A percentile compares a stretch with the other conserved stretches of the same genome.
These are phyloP conservation scores for Amesomyces nigricolor DNA, from an alignment of 2,329 filamentous ascomycete species.

Conservation along the genomic window DNA sequence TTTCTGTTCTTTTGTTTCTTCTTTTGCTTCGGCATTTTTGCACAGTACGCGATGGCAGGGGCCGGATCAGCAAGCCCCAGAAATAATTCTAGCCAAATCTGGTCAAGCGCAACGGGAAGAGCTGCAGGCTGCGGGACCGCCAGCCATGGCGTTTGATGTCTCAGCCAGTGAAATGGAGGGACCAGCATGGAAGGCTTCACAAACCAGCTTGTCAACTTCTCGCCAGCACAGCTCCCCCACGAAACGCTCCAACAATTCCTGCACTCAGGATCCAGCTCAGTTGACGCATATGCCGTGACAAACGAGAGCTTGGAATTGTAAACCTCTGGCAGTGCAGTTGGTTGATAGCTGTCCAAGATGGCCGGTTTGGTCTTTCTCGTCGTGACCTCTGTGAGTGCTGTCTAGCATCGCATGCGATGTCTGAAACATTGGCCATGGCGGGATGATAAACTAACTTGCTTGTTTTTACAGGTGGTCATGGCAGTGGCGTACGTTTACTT, in stretches of 20 bases:
- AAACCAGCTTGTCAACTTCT: not conserved
- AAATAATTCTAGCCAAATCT: not conserved
- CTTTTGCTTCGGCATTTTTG: not conserved
- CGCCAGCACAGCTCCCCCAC: not conserved
- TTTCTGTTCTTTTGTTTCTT: not conserved
- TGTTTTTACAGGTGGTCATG: conserved; percentile 46
- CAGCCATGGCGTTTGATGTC: conserved; percentile 4
- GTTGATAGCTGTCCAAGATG: conserved; percentile 25
- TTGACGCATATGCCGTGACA: conserved; percentile 12
- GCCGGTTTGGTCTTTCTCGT: conserved; percentile 33
- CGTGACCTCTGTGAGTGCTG: conserved; percentile 28
- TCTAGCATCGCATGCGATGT: not conserved
- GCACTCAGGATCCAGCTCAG: not conserved
- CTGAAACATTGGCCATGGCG: not conserved
- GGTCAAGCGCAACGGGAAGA: conserved; percentile 9
- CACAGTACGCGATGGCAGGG: not conserved
- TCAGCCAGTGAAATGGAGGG: conserved; percentile 1
- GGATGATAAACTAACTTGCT: conserved; percentile 21
- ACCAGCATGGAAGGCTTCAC: not conserved
- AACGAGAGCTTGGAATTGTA: not conserved
- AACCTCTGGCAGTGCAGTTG: not conserved
- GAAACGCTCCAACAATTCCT: not conserved
- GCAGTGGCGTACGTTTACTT: conserved; percentile 47
- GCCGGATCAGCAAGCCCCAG: not conserved
- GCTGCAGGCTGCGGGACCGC: not conserved